A percentile compares a stretch with the other conserved stretches of the same genome.
Evolutionary conservation across 2,329 filamentous ascomycete genomes (phyloP).

Genomic region (Trematosphaeria pertusa): DNA sequence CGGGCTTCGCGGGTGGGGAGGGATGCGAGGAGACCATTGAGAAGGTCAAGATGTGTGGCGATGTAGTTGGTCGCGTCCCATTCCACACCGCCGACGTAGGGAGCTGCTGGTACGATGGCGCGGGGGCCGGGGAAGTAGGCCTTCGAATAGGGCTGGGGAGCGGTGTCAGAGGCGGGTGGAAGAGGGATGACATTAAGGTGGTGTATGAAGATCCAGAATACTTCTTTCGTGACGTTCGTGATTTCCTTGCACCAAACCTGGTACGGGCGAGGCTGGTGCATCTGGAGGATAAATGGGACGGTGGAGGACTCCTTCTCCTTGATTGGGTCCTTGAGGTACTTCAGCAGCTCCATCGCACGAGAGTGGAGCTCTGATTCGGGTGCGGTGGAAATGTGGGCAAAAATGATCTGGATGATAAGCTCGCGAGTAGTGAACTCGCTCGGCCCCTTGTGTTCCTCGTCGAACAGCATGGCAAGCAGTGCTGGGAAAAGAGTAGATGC

Average conservation of each 20-base stretch:
- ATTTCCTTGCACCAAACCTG: slow-evolving; percentile 94
- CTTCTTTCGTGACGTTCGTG: slow-evolving; percentile 91
- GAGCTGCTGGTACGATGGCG: slow-evolving; percentile 89
- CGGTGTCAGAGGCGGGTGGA: slow-evolving; percentile 45
- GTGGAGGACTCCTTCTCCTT: slow-evolving; percentile 75
- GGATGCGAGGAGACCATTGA: slow-evolving; percentile 89
- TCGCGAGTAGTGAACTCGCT: slow-evolving; percentile 94
- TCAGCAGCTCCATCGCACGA: slow-evolving; percentile 76
- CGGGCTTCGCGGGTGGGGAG: slow-evolving; percentile 73
- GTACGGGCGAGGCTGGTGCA: slow-evolving; percentile 86
- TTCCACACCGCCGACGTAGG: slow-evolving; percentile 95
- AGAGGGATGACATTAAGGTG: slow-evolving; percentile 85
- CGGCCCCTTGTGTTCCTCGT: slow-evolving; percentile 97
- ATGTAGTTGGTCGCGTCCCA: slow-evolving; percentile 99
- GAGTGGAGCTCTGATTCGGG: slow-evolving; percentile 64
- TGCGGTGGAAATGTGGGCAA: slow-evolving; percentile 80
- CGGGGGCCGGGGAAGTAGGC: slow-evolving; percentile 84
- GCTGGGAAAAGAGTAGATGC: slow-evolving; percentile 84
- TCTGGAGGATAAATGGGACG: slow-evolving; percentile 85
- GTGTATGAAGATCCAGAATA: slow-evolving; percentile 99
- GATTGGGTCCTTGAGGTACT: slow-evolving; percentile 80
- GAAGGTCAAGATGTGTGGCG: slow-evolving; percentile 86
- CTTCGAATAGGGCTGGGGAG: slow-evolving; percentile 57
- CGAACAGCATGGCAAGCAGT: slow-evolving; percentile 87
- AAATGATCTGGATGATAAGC: slow-evolving; percentile 87